phyloP scores from a whole-genome alignment of 306 rosid genomes.

The Lathyrus sativus region DNA sequence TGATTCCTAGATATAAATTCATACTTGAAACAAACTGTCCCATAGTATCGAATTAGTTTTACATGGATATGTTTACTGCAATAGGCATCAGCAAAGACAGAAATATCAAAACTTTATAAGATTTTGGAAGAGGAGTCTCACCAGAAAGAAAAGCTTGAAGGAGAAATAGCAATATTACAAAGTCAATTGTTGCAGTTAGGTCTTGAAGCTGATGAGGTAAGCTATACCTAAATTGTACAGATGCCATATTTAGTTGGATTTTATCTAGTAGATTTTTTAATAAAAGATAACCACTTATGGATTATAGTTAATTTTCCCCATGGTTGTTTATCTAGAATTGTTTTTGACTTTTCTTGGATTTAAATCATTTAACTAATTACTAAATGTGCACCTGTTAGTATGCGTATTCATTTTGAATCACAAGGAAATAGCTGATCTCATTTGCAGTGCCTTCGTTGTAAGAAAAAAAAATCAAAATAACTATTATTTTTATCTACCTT shows the following conservation, averaged over 20 bases:
- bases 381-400: slow-evolving; percentile 19
- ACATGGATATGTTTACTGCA: slow-evolving; percentile 40
- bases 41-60: slow-evolving; percentile 28
- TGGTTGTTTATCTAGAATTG: slow-evolving; percentile 17
- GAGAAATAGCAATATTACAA: slow-evolving; percentile 81
- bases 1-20: no score
- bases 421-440: slow-evolving; percentile 17
- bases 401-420: slow-evolving; percentile 31
- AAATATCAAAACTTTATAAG: slow-evolving; percentile 69
- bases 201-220: slow-evolving; percentile 85
- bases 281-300: slow-evolving; percentile 26
- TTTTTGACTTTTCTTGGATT: slow-evolving; percentile 9
- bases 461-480: slow-evolving; percentile 19
- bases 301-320: slow-evolving; percentile 18
- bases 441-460: slow-evolving; percentile 4
- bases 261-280: slow-evolving; percentile 26
- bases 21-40: no score
- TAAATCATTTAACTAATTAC: slow-evolving; percentile 4
- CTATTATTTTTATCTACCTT: background rate
- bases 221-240: slow-evolving; percentile 19
- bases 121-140: slow-evolving; percentile 70
- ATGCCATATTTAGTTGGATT: slow-evolving; percentile 30
- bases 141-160: slow-evolving; percentile 80
- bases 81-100: slow-evolving; percentile 70
- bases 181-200: slow-evolving; percentile 84